Evolutionary conservation across 345 rosid species (phyloP).

Genomic region (Theobroma cacao): DNA sequence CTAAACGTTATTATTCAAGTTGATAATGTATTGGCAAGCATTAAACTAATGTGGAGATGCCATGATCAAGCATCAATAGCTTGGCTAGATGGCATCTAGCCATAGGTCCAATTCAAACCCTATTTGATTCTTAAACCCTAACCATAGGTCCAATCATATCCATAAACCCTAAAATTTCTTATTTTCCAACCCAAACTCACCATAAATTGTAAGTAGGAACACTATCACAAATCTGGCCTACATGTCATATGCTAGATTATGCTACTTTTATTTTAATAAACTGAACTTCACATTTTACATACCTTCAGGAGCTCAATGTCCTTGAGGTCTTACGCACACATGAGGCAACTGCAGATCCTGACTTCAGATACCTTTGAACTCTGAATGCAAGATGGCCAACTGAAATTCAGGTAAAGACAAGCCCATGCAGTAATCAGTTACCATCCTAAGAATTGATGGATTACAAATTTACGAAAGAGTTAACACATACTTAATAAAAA

Average conservation of each 20-base stretch:
- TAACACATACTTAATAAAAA: slow-evolving; percentile 21
- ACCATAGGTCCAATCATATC: background rate
- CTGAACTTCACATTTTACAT: background rate
- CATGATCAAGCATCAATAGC: too few relatives aligned
- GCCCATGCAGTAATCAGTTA: background rate
- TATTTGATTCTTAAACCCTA: background rate
- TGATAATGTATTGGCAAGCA: too few relatives aligned
- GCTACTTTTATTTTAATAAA: background rate
- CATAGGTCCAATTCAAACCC: background rate
- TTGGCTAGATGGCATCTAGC: too few relatives aligned
- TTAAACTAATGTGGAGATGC: too few relatives aligned
- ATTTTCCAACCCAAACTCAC: background rate
- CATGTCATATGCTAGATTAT: background rate
- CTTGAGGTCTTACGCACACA: slow-evolving; percentile 11
- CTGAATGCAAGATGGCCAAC: slow-evolving; percentile 18
- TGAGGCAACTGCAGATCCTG: slow-evolving; percentile 32
- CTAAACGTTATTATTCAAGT: too few relatives aligned
- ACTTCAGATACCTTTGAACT: slow-evolving; percentile 26
- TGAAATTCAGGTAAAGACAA: slow-evolving; percentile 20
- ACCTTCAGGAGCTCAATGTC: slow-evolving; percentile 37
- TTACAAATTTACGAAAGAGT: background rate
- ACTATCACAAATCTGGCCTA: background rate
- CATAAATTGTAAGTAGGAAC: background rate
- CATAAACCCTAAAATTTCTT: background rate
- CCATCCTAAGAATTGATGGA: background rate